These are phyloP conservation scores for Mortierella sp. DNA, from an alignment of 371 early-diverging fungal genomes.

Conservation along the genomic window DNA sequence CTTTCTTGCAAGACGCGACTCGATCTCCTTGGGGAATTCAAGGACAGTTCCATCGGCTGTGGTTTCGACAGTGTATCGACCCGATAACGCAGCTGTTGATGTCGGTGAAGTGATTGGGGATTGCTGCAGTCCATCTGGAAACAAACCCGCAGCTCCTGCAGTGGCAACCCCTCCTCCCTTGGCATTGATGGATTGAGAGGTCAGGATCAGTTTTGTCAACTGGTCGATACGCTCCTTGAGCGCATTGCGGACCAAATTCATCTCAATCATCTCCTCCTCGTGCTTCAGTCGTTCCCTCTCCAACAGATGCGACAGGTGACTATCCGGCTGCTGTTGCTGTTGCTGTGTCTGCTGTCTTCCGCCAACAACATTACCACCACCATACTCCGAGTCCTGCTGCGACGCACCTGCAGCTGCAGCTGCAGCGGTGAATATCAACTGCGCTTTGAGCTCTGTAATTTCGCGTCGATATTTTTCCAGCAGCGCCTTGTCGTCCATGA, in stretches of 20 bases:
- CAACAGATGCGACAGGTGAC: conserved; percentile 35
- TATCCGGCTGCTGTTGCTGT: conserved; percentile 9
- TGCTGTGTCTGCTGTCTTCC: conserved; percentile 17
- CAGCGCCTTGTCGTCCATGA: conserved; percentile 89
- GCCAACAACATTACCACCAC: conserved; percentile 5
- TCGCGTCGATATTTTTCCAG: conserved; percentile 88
- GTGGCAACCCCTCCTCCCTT: conserved; percentile 12
- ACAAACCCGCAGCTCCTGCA: neutral
- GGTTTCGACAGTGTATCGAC: conserved; percentile 42
- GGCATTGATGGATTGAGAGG: conserved; percentile 68
- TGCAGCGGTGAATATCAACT: conserved; percentile 72
- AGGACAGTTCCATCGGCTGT: conserved; percentile 47
- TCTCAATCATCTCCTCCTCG: conserved; percentile 83
- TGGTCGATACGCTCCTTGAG: conserved; percentile 89
- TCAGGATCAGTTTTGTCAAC: conserved; percentile 86
- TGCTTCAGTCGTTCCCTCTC: conserved; percentile 65
- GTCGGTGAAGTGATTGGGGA: neutral
- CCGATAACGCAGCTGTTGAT: conserved; percentile 15
- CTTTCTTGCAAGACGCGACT: conserved; percentile 47
- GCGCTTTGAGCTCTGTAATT: conserved; percentile 84
- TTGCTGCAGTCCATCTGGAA: neutral
- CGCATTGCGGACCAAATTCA: conserved; percentile 79
- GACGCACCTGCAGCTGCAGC: conserved; percentile 1
- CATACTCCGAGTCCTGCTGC: neutral
- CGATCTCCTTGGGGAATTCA: conserved; percentile 57